Evolutionary conservation across 2,329 filamentous ascomycete genomes (phyloP).

Genomic region (Colletotrichum tropicale): DNA sequence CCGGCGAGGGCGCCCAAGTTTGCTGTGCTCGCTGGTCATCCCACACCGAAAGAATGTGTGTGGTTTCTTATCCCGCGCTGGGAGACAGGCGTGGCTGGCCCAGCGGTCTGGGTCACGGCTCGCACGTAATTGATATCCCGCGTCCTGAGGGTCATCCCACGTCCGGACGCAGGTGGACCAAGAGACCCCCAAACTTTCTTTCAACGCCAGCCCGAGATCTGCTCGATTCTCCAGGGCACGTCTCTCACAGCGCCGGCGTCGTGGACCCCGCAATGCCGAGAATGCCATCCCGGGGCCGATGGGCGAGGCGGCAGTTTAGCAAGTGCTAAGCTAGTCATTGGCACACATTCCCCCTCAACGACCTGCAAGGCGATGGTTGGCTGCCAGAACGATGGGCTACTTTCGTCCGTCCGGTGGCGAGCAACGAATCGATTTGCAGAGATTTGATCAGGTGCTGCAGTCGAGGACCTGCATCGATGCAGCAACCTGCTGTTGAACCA

Average conservation of each 20-base stretch:
- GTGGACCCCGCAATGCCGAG: background rate
- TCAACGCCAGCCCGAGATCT: background rate
- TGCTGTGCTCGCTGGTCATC: background rate
- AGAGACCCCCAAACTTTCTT: conserved; percentile 21
- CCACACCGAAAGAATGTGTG: background rate
- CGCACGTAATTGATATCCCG: conserved; percentile 1
- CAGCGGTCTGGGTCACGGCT: background rate
- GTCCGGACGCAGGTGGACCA: conserved; percentile 17
- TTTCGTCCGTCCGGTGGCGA: background rate
- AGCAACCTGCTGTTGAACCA: background rate
- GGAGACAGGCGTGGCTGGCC: background rate
- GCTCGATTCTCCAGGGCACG: background rate
- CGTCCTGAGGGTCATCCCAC: conserved; percentile 11
- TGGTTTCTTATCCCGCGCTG: background rate
- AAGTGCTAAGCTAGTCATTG: background rate
- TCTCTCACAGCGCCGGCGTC: background rate
- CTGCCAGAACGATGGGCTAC: background rate
- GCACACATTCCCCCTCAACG: background rate
- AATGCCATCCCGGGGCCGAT: background rate
- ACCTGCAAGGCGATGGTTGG: background rate
- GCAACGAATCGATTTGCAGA: background rate
- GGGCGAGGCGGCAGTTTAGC: background rate
- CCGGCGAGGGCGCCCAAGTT: background rate
- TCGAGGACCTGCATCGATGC: background rate
- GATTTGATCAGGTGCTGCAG: background rate